A percentile compares a stretch with the other conserved stretches of the same genome.
These are phyloP conservation scores for Pythium pyrilobum DNA, from an alignment of 352 stramenopile species.

Conservation along the genomic window DNA sequence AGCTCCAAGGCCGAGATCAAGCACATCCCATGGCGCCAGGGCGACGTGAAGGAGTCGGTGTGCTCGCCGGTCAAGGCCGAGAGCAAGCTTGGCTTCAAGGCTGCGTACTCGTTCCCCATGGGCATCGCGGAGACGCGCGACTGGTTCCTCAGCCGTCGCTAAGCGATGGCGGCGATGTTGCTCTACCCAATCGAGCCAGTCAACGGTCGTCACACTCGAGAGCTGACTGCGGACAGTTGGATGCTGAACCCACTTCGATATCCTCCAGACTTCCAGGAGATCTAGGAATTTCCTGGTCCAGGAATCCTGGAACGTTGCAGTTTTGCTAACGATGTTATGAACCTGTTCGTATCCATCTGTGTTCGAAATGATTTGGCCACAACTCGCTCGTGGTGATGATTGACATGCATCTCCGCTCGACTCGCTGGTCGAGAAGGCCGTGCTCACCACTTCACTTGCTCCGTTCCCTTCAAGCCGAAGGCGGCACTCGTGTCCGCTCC, in stretches of 20 bases:
- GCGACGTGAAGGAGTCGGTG: slow-evolving; percentile 80
- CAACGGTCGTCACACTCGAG: too few relatives aligned
- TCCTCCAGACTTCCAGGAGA: not conserved
- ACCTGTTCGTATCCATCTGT: slow-evolving; percentile 10
- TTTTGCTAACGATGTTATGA: not conserved
- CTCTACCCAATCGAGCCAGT: too few relatives aligned
- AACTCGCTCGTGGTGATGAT: not conserved
- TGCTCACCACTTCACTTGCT: too few relatives aligned
- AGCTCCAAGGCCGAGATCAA: slow-evolving; percentile 57
- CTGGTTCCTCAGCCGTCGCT: slow-evolving; percentile 49
- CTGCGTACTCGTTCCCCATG: slow-evolving; percentile 54
- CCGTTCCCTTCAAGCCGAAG: too few relatives aligned
- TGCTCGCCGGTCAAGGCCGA: slow-evolving; percentile 60
- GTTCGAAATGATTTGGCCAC: not conserved
- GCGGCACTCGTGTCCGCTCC: too few relatives aligned
- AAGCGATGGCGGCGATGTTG: not conserved
- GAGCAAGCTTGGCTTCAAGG: slow-evolving; percentile 69
- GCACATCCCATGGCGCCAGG: slow-evolving; percentile 61
- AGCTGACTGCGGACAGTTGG: too few relatives aligned
- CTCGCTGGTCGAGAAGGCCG: too few relatives aligned
- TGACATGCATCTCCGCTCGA: not conserved
- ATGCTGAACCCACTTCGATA: too few relatives aligned
- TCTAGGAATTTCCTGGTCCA: not conserved
- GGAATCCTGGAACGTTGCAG: not conserved
- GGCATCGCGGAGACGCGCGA: slow-evolving; percentile 72